These are phyloP conservation scores for Blumeria hordei DNA, from an alignment of 2,329 filamentous ascomycete species.

Conservation along the genomic window DNA sequence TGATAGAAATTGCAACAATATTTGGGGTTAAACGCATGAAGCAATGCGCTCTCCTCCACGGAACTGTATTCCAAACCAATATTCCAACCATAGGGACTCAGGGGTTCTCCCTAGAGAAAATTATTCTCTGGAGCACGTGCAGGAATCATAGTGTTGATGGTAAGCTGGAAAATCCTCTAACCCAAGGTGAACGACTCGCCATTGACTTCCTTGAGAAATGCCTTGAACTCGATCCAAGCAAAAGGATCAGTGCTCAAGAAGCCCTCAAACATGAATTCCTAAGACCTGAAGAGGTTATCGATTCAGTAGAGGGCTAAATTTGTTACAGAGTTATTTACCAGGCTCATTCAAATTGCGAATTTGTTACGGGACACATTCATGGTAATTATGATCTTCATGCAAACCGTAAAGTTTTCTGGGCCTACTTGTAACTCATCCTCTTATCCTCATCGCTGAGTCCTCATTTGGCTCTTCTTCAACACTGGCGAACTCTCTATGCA, in stretches of 20 bases:
- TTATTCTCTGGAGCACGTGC: conserved; percentile 84
- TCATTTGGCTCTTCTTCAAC: too few relatives aligned
- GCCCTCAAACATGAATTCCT: conserved; percentile 53
- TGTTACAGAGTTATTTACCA: too few relatives aligned
- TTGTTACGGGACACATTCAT: too few relatives aligned
- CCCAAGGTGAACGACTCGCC: conserved; percentile 44
- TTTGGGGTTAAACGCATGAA: conserved; percentile 76
- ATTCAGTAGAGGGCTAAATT: too few relatives aligned
- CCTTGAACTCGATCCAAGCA: conserved; percentile 52
- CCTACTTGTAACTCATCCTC: too few relatives aligned
- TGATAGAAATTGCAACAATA: conserved; percentile 92
- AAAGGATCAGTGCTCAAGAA: conserved; percentile 50
- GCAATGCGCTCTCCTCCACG: conserved; percentile 57
- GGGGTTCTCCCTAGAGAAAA: conserved; percentile 76
- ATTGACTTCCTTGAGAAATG: conserved; percentile 47
- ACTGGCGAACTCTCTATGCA: too few relatives aligned
- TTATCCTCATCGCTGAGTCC: too few relatives aligned
- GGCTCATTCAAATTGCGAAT: too few relatives aligned
- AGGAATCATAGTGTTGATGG: conserved; percentile 35
- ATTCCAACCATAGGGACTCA: conserved; percentile 73
- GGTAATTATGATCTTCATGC: too few relatives aligned
- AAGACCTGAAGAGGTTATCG: too few relatives aligned
- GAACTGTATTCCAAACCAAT: conserved; percentile 75
- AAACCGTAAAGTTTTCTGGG: too few relatives aligned
- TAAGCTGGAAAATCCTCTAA: conserved; percentile 25